These are phyloP conservation scores for Camelina laxa DNA, from an alignment of 345 rosid species.

Conservation along the genomic window DNA sequence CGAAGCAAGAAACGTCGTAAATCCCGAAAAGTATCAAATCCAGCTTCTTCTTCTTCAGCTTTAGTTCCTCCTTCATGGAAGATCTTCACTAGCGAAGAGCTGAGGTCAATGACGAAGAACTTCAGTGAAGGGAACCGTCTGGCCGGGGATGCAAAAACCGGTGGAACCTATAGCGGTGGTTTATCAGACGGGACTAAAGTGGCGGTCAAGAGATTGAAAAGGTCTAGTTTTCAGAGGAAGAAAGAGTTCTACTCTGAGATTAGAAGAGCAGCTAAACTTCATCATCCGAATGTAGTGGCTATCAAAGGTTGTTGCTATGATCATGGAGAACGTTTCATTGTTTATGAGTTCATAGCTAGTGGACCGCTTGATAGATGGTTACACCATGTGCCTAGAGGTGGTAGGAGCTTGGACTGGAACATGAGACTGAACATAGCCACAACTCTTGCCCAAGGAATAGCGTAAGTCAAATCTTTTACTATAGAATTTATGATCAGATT, in stretches of 20 bases:
- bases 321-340: conserved; percentile 90
- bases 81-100: conserved; percentile 83
- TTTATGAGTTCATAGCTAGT: conserved; percentile 85
- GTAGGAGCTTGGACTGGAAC: conserved; percentile 86
- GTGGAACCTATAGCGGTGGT: conserved; percentile 90
- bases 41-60: conserved; percentile 57
- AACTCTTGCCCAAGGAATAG: conserved; percentile 97
- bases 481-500: no score
- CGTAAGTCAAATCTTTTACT: conserved; percentile 57
- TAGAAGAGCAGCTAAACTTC: conserved; percentile 84
- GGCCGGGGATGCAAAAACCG: conserved; percentile 90
- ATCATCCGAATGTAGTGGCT: conserved; percentile 82
- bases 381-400: conserved; percentile 91
- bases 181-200: conserved; percentile 84
- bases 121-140: conserved; percentile 93
- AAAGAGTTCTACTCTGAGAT: conserved; percentile 94
- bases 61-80: conserved; percentile 85
- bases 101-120: conserved; percentile 81
- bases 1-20: conserved; percentile 77
- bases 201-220: conserved; percentile 89
- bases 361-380: conserved; percentile 98
- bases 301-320: conserved; percentile 94
- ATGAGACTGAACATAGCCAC: conserved; percentile 93
- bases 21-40: conserved; percentile 71
- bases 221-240: conserved; percentile 92